Conservation (phyloP, 2,329 filamentous ascomycete species). For the Penicillium sp. region DNA sequence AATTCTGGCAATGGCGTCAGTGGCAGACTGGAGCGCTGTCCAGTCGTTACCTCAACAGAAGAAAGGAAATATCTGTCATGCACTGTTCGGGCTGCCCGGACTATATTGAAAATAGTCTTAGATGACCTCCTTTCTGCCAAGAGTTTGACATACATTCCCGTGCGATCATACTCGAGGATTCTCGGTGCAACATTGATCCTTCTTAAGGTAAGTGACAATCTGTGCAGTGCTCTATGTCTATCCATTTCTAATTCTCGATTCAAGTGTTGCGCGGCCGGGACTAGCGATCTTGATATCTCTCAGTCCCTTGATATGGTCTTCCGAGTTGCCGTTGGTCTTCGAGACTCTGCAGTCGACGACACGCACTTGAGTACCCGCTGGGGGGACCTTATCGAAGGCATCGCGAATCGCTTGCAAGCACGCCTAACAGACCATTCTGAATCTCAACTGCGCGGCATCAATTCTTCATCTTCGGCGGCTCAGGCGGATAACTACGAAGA, state of each 20-base stretch:
- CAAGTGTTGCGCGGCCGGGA: neutral
- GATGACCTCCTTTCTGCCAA: slow-evolving; percentile 53
- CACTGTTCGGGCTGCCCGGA: neutral
- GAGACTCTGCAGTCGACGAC: slow-evolving; percentile 7
- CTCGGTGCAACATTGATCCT: slow-evolving; percentile 59
- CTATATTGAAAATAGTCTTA: slow-evolving; percentile 48
- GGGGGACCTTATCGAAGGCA: slow-evolving; percentile 11
- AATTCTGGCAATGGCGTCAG: neutral
- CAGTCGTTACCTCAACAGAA: neutral
- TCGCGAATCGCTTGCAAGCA: neutral
- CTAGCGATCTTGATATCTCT: slow-evolving; percentile 2
- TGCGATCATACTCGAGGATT: slow-evolving; percentile 60
- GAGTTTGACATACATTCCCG: slow-evolving; percentile 56
- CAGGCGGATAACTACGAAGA: too few species aligned
- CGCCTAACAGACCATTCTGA: neutral
- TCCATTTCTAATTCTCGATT: neutral
- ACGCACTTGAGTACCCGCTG: slow-evolving; percentile 11
- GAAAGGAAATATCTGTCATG: neutral
- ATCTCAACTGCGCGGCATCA: neutral
- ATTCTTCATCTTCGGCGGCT: too few species aligned
- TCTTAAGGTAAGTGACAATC: slow-evolving; percentile 45
- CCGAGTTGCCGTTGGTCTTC: slow-evolving; percentile 1
- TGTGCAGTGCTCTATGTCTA: too few species aligned
- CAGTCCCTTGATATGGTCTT: slow-evolving; percentile 2
- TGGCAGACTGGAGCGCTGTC: slow-evolving; percentile 22